These are phyloP conservation scores for Tolypocladium tundrense DNA, from an alignment of 2,329 filamentous ascomycete genomes.

Conservation along the genomic window DNA sequence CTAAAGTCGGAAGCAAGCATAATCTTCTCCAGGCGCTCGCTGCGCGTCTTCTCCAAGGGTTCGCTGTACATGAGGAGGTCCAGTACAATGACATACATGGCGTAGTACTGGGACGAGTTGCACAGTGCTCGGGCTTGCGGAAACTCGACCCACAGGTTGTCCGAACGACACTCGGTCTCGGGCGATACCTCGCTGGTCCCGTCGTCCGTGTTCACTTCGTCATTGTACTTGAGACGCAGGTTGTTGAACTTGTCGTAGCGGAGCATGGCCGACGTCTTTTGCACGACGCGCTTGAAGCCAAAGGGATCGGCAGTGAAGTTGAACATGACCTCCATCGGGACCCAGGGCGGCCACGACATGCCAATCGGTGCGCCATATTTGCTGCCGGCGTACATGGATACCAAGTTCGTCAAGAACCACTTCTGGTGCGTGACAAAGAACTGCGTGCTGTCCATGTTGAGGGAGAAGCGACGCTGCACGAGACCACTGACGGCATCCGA, in stretches of 20 bases:
- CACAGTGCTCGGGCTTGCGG: constrained; percentile 89
- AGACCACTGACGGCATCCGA: constrained; percentile 90
- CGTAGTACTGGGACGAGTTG: constrained; percentile 95
- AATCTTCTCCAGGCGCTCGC: constrained; percentile 91
- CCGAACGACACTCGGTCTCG: constrained; percentile 70
- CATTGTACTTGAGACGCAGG: constrained; percentile 90
- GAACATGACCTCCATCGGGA: constrained; percentile 97
- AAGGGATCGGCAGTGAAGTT: constrained; percentile 90
- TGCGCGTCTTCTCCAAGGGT: constrained; percentile 93
- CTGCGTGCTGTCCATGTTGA: constrained; percentile 95
- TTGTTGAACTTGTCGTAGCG: constrained; percentile 98
- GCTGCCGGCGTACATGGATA: constrained; percentile 91
- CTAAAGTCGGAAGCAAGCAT: constrained; percentile 98
- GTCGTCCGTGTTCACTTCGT: constrained; percentile 68
- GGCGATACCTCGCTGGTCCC: constrained; percentile 34
- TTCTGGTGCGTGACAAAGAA: constrained; percentile 96
- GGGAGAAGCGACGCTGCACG: constrained; percentile 85
- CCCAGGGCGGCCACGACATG: constrained; percentile 94
- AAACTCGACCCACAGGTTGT: constrained; percentile 95
- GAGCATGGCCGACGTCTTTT: constrained; percentile 89
- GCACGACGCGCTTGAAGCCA: constrained; percentile 94
- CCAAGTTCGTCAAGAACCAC: constrained; percentile 71
- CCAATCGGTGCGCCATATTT: constrained; percentile 78
- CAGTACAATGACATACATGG: constrained; percentile 94
- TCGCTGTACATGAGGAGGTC: constrained; percentile 95